phyloP scores from a whole-genome alignment of 768 basidiomycete species.

The Neoboletus subvelutipes region DNA sequence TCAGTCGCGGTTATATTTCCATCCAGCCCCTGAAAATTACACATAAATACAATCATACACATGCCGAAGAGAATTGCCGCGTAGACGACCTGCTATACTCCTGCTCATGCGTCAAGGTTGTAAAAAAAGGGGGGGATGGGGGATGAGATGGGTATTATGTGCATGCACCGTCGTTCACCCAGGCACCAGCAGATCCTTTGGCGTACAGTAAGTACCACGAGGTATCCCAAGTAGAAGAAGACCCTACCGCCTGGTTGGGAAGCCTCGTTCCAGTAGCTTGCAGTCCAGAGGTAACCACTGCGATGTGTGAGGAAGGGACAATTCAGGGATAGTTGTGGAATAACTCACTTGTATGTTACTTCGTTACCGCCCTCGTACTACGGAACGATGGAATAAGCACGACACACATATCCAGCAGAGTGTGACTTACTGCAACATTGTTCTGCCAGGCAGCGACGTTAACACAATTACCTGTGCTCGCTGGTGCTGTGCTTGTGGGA shows the following conservation, averaged over 20 bases:
- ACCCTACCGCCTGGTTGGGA: neutral
- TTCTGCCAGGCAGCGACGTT: neutral
- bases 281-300: slow-evolving; percentile 6
- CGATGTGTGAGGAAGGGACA: neutral
- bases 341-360: neutral
- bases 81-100: neutral
- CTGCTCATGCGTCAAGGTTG: neutral
- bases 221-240: neutral
- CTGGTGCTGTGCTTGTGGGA: neutral
- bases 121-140: neutral
- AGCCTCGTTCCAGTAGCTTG: slow-evolving; percentile 3
- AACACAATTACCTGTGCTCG: neutral
- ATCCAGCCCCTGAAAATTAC: neutral
- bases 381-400: neutral
- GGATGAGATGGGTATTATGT: neutral
- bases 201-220: neutral
- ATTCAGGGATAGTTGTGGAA: neutral
- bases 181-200: neutral
- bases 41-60: neutral
- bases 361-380: neutral
- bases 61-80: neutral
- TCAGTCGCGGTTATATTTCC: neutral
- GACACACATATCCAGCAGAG: neutral
- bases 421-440: neutral
- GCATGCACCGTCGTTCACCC: neutral